Percentiles rank a stretch among this genome's conserved stretches.
phyloP scores from a whole-genome alignment of 2,329 filamentous ascomycete genomes.

The Fusarium sp. region DNA sequence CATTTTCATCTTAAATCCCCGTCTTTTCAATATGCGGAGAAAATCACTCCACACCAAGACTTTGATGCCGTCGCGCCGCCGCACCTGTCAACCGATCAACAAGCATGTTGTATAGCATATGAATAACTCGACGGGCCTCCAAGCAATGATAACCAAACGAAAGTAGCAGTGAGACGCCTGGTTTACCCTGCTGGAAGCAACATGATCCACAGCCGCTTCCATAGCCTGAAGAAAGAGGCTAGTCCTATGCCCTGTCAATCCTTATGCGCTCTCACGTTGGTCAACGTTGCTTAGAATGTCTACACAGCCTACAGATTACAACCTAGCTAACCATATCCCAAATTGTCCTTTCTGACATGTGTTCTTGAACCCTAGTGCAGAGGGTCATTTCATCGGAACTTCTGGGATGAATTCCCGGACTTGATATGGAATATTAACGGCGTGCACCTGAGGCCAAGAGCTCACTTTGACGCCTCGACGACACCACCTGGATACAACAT shows the following conservation, averaged over 20 bases:
- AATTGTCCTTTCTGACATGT: conserved; percentile 7
- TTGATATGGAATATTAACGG: conserved; percentile 3
- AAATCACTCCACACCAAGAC: conserved; percentile 27
- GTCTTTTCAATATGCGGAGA: conserved; percentile 23
- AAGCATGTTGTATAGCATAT: conserved; percentile 18
- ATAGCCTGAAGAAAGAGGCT: conserved; percentile 19
- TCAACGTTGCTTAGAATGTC: conserved; percentile 10
- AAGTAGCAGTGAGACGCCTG: conserved; percentile 2
- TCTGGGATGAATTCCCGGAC: conserved; percentile 5
- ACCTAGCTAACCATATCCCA: not conserved
- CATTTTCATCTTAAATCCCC: conserved; percentile 33
- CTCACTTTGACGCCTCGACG: conserved; percentile 7
- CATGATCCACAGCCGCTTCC: conserved; percentile 9
- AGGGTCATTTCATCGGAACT: conserved; percentile 5
- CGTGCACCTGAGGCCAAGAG: conserved; percentile 6
- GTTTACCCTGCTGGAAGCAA: conserved; percentile 1
- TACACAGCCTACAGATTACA: not conserved
- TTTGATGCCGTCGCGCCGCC: conserved; percentile 24
- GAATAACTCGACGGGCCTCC: conserved; percentile 24
- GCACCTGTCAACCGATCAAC: conserved; percentile 20
- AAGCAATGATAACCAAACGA: conserved; percentile 31
- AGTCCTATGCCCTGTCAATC: conserved; percentile 14
- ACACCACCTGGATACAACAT: conserved; percentile 2
- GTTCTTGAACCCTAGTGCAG: not conserved
- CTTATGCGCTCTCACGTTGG: conserved; percentile 16